phyloP scores from a whole-genome alignment of 2,329 filamentous ascomycete genomes.

The Neoascochyta sp. region DNA sequence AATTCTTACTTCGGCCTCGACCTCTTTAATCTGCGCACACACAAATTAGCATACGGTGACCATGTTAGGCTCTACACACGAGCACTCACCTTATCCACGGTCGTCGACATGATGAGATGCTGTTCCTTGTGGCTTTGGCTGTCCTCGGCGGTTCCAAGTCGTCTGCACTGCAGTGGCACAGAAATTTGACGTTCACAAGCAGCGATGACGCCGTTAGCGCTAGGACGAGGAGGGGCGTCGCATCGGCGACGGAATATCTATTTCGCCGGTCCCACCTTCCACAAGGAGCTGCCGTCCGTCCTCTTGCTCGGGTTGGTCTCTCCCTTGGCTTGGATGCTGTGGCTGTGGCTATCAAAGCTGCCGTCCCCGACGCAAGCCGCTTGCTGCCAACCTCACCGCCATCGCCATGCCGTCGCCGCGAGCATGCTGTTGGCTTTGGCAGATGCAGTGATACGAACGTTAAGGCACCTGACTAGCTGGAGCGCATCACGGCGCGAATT shows the following conservation, averaged over 20 bases:
- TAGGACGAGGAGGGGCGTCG: conserved; percentile 16
- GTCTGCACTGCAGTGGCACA: conserved; percentile 12
- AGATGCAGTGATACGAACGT: conserved; percentile 7
- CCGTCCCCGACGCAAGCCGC: conserved; percentile 25
- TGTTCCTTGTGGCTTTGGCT: conserved; percentile 7
- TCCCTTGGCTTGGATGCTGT: conserved; percentile 4
- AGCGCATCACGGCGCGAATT: conserved; percentile 14
- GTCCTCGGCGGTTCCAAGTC: conserved; percentile 1
- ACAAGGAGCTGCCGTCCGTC: too few species aligned
- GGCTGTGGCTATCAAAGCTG: conserved; percentile 8
- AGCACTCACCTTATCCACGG: conserved; percentile 80
- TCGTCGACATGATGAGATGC: conserved; percentile 77
- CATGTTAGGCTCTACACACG: neutral
- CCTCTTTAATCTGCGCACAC: conserved; percentile 76
- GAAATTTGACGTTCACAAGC: conserved; percentile 31
- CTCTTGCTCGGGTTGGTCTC: too few species aligned
- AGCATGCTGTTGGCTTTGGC: conserved; percentile 4
- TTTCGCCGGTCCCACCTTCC: conserved; percentile 9
- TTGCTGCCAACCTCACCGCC: conserved; percentile 7
- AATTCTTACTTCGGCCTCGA: conserved; percentile 82
- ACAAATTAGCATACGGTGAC: conserved; percentile 23
- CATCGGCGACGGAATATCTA: conserved; percentile 10
- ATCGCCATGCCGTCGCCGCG: conserved; percentile 2
- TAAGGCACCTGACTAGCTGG: conserved; percentile 19
- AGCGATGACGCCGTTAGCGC: conserved; percentile 22